These are phyloP conservation scores for Schizopora paradoxa DNA, from an alignment of 1,284 basidiomycete genomes.

Conservation along the genomic window DNA sequence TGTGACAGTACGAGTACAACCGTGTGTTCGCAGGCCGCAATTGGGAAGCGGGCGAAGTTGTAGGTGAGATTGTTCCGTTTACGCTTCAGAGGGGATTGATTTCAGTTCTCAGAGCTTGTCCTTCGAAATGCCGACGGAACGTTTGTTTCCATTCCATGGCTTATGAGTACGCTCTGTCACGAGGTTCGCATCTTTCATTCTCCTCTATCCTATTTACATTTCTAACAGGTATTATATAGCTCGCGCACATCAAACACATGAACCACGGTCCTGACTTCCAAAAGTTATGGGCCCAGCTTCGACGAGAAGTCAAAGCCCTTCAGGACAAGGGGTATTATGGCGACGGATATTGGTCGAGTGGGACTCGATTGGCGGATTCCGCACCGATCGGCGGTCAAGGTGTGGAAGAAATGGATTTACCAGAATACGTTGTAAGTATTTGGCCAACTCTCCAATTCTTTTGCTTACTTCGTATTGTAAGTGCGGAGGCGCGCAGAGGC, in stretches of 20 bases:
- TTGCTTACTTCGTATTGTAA: slow-evolving; percentile 24
- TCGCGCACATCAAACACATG: slow-evolving; percentile 80
- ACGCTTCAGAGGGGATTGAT: neutral
- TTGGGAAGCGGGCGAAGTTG: slow-evolving; percentile 73
- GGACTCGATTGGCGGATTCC: slow-evolving; percentile 61
- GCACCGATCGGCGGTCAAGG: slow-evolving; percentile 45
- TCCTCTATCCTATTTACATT: slow-evolving; percentile 2
- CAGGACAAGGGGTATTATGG: slow-evolving; percentile 73
- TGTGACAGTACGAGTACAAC: slow-evolving; percentile 63
- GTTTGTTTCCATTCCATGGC: slow-evolving; percentile 57
- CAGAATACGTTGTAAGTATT: slow-evolving; percentile 62
- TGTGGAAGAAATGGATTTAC: slow-evolving; percentile 50
- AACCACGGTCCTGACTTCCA: slow-evolving; percentile 72
- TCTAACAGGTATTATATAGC: slow-evolving; percentile 32
- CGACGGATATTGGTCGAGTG: slow-evolving; percentile 79
- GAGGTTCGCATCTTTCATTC: slow-evolving; percentile 47
- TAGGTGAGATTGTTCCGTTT: slow-evolving; percentile 42
- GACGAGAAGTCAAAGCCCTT: slow-evolving; percentile 58
- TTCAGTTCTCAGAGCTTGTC: slow-evolving; percentile 53
- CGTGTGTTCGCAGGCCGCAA: slow-evolving; percentile 72
- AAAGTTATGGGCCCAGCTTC: slow-evolving; percentile 59
- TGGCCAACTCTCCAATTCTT: slow-evolving; percentile 3
- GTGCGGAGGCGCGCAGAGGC: slow-evolving; percentile 77
- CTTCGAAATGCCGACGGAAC: slow-evolving; percentile 54
- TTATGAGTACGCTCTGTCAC: slow-evolving; percentile 76